Percentiles rank a stretch among this genome's conserved stretches.
Evolutionary conservation across 352 stramenopile genomes (phyloP).

Genomic region (Pythium oligandrum): DNA sequence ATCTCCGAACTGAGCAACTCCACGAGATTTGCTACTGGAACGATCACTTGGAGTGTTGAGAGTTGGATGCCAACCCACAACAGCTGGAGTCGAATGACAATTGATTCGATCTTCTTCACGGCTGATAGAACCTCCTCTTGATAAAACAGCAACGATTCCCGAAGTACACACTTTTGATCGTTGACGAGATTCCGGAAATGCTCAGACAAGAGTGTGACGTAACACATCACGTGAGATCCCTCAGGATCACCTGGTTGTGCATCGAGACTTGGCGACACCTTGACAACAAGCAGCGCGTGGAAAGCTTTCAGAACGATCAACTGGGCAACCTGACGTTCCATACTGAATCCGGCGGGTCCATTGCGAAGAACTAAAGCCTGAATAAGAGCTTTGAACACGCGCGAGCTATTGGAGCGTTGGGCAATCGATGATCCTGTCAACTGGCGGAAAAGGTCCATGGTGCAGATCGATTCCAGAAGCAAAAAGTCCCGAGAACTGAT

Average conservation of each 20-base stretch:
- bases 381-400: constrained; percentile 34
- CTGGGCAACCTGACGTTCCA: constrained; percentile 41
- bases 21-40: constrained; percentile 31
- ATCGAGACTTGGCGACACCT: constrained; percentile 22
- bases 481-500: constrained; percentile 16
- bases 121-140: constrained; percentile 43
- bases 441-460: constrained; percentile 22
- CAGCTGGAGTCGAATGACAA: constrained; percentile 47
- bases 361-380: constrained; percentile 30
- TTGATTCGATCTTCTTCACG: constrained; percentile 41
- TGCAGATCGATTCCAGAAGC: constrained; percentile 18
- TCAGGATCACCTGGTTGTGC: constrained; percentile 10
- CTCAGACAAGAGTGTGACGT: constrained; percentile 45
- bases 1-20: constrained; percentile 40
- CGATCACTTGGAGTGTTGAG: constrained; percentile 22
- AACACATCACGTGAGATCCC: constrained; percentile 31
- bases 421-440: constrained; percentile 14
- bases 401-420: constrained; percentile 10
- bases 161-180: constrained; percentile 28
- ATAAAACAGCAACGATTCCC: constrained; percentile 62
- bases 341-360: neutral
- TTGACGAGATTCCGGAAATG: constrained; percentile 47
- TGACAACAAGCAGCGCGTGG: constrained; percentile 39
- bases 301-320: constrained; percentile 63
- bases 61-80: constrained; percentile 53